A percentile compares a stretch with the other conserved stretches of the same genome.
These are phyloP conservation scores for Blastocystis sp. DNA, from an alignment of 352 stramenopile genomes.

Conservation along the genomic window DNA sequence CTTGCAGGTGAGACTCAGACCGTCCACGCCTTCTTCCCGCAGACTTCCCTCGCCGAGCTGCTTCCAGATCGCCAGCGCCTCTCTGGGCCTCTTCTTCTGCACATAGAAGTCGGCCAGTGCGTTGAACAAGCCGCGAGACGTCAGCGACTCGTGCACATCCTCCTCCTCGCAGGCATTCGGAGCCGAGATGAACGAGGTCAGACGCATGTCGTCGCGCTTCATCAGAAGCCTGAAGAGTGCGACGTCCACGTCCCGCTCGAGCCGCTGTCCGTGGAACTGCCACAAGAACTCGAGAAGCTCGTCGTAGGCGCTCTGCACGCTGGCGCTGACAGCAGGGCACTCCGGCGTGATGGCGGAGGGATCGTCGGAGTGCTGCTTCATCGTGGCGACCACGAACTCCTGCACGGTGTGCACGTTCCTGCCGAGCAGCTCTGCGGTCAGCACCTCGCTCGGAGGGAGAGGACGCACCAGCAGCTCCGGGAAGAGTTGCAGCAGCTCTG, in stretches of 20 bases:
- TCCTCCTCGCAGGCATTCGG: neutral
- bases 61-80: neutral
- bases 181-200: neutral
- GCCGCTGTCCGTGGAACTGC: neutral
- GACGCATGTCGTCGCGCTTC: neutral
- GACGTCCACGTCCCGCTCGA: neutral
- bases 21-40: constrained; percentile 18
- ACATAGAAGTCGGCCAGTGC: constrained; percentile 14
- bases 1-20: neutral
- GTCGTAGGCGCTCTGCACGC: neutral
- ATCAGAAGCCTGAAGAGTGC: constrained; percentile 13
- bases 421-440: neutral
- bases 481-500: constrained; percentile 27
- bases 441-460: neutral
- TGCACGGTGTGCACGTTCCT: neutral
- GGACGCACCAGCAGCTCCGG: neutral
- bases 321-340: neutral
- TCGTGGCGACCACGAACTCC: neutral
- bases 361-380: constrained; percentile 45
- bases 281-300: neutral
- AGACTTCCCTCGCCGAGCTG: constrained; percentile 1
- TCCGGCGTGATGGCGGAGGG: neutral
- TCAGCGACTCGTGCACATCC: neutral
- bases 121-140: neutral
- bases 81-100: neutral